These are phyloP conservation scores for Euphorbia celastroides DNA, from an alignment of 441 rosid genomes.

Conservation along the genomic window DNA sequence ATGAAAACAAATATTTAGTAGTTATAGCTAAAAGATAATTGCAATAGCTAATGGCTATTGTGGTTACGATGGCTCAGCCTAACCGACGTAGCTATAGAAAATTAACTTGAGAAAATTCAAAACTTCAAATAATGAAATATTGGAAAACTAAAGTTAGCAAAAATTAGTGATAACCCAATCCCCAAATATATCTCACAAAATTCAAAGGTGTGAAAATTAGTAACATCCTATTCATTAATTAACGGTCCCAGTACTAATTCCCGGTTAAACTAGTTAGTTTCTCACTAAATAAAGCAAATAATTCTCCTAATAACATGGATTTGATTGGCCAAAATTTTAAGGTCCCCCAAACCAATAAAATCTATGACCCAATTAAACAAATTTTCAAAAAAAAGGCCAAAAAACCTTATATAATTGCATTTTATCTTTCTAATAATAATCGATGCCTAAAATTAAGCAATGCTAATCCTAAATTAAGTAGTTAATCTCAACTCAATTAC, in stretches of 20 bases:
- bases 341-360: conserved; percentile 26
- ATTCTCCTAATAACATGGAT: conserved; percentile 8
- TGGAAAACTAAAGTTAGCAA: too few species aligned
- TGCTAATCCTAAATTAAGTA: conserved; percentile 20
- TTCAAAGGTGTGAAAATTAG: conserved; percentile 17
- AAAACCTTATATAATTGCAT: neutral
- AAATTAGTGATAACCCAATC: conserved; percentile 12
- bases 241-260: neutral
- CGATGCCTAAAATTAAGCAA: conserved; percentile 21
- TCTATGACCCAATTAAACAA: neutral
- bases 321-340: conserved; percentile 15
- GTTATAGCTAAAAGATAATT: too few species aligned
- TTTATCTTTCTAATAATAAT: neutral
- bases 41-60: too few species aligned
- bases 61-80: too few species aligned
- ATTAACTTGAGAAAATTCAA: too few species aligned
- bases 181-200: conserved; percentile 27
- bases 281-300: conserved; percentile 13
- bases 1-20: too few species aligned
- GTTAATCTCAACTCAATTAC: conserved; percentile 24
- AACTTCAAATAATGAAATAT: too few species aligned
- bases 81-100: too few species aligned
- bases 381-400: neutral
- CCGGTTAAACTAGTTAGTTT: neutral
- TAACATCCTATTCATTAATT: conserved; percentile 20